These are phyloP conservation scores for Fusarium pininemorale DNA, from an alignment of 2,329 filamentous ascomycete genomes.

Conservation along the genomic window DNA sequence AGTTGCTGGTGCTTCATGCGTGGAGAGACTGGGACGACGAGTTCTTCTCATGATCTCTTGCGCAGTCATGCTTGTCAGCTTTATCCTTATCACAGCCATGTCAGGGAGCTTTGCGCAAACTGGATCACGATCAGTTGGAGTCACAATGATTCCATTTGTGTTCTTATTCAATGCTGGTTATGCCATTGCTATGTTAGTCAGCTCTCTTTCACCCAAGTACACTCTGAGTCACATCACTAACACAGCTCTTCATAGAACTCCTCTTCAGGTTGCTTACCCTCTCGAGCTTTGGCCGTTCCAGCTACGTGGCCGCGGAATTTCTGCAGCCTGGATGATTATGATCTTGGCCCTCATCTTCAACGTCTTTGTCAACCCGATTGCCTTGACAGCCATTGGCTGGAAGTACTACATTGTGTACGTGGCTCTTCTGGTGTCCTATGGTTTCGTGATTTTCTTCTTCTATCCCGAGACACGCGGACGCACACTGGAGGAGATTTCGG, in stretches of 20 bases:
- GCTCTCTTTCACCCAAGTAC: fast-evolving
- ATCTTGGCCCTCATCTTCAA: conserved; percentile 11
- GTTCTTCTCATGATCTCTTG: conserved; percentile 11
- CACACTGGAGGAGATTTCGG: conserved; percentile 7
- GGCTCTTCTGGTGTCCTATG: conserved; percentile 4
- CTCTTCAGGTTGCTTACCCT: conserved; percentile 13
- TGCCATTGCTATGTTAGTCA: conserved; percentile 4
- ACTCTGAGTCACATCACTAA: not conserved
- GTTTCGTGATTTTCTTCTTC: conserved; percentile 13
- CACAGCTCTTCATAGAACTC: not conserved
- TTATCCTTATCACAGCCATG: conserved; percentile 9
- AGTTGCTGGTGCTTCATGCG: not conserved
- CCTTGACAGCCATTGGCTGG: not conserved
- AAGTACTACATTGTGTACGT: conserved; percentile 22
- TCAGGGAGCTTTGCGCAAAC: conserved; percentile 5
- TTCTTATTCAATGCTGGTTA: conserved; percentile 18
- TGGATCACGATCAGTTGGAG: conserved; percentile 9
- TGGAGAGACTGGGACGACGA: not conserved
- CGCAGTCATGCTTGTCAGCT: conserved; percentile 9
- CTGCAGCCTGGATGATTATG: conserved; percentile 19
- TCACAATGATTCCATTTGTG: conserved; percentile 15
- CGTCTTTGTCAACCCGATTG: conserved; percentile 14
- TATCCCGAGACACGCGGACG: conserved; percentile 11
- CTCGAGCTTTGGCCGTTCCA: conserved; percentile 19
- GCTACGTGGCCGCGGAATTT: conserved; percentile 11